phyloP scores from a whole-genome alignment of 805 yeast genomes.

The Ogataea angusta region DNA sequence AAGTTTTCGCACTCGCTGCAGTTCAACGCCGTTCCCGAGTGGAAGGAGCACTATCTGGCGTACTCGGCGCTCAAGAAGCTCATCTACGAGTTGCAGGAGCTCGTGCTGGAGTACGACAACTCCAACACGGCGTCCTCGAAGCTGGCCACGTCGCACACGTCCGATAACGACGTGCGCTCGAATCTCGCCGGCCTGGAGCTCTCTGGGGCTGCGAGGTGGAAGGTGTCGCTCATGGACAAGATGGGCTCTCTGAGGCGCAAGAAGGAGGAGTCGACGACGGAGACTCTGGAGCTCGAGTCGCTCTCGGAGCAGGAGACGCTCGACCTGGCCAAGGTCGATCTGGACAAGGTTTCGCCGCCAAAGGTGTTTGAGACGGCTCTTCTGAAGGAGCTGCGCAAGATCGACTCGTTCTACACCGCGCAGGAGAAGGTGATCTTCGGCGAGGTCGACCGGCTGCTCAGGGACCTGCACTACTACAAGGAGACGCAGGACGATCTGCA shows the following conservation, averaged over 20 bases:
- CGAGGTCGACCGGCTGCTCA: conserved; percentile 44
- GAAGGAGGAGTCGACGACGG: conserved; percentile 11
- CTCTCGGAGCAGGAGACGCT: conserved; percentile 3
- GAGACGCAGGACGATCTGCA: conserved; percentile 23
- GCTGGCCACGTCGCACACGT: conserved; percentile 11
- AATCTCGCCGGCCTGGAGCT: conserved; percentile 16
- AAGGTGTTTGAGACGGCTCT: conserved; percentile 46
- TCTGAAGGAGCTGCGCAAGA: conserved; percentile 45
- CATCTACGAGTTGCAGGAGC: conserved; percentile 52
- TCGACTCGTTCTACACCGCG: conserved; percentile 48
- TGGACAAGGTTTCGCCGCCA: conserved; percentile 33
- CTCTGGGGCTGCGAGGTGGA: conserved; percentile 11
- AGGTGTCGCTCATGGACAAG: conserved; percentile 16
- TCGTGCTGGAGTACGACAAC: conserved; percentile 14
- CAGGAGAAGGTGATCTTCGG: conserved; percentile 45
- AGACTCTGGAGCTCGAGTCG: conserved; percentile 21
- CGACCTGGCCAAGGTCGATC: conserved; percentile 20
- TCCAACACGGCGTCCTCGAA: conserved; percentile 19
- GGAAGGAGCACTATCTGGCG: conserved; percentile 45
- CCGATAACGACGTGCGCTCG: conserved; percentile 16
- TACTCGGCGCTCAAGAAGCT: conserved; percentile 51
- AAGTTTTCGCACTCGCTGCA: conserved; percentile 49
- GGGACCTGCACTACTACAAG: conserved; percentile 43
- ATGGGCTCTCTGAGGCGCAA: conserved; percentile 15
- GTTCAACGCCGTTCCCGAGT: conserved; percentile 53